Evolutionary conservation across 495 filamentous ascomycete species (phyloP).

Genomic region (Penicillium paradoxum): DNA sequence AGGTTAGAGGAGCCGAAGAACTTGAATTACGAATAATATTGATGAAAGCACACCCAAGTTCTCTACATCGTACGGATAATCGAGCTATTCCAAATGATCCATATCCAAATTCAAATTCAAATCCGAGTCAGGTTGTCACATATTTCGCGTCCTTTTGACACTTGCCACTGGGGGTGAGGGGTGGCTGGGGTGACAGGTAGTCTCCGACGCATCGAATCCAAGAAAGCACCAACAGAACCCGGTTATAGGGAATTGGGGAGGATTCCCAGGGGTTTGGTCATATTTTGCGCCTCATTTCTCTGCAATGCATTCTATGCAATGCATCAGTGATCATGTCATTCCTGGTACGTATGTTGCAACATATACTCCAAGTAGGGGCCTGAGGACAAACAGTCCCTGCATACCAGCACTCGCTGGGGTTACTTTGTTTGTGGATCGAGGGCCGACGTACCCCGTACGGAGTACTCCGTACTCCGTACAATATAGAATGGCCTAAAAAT

Average conservation of each 20-base stretch:
- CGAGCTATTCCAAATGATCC: slow-evolving; percentile 1
- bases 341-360: slow-evolving; percentile 3
- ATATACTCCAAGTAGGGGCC: not conserved
- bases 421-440: slow-evolving; percentile 4
- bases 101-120: not conserved
- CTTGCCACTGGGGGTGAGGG: not conserved
- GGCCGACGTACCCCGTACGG: not conserved
- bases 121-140: not conserved
- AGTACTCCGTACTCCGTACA: not conserved
- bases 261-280: not conserved
- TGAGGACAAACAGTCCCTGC: slow-evolving; percentile 15
- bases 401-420: slow-evolving; percentile 17
- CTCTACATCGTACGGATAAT: not conserved
- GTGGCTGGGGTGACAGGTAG: slow-evolving; percentile 4
- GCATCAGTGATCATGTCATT: not conserved
- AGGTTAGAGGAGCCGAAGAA: slow-evolving; percentile 1
- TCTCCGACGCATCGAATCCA: slow-evolving; percentile 1
- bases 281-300: slow-evolving; percentile 6
- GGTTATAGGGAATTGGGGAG: not conserved
- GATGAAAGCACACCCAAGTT: not conserved
- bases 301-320: not conserved
- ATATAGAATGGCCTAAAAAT: not conserved
- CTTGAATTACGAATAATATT: slow-evolving; percentile 2
- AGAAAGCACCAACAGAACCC: not conserved
- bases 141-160: slow-evolving; percentile 6